These are phyloP conservation scores for Cordyceps farinosa DNA, from an alignment of 2,329 filamentous ascomycete genomes.

Conservation along the genomic window DNA sequence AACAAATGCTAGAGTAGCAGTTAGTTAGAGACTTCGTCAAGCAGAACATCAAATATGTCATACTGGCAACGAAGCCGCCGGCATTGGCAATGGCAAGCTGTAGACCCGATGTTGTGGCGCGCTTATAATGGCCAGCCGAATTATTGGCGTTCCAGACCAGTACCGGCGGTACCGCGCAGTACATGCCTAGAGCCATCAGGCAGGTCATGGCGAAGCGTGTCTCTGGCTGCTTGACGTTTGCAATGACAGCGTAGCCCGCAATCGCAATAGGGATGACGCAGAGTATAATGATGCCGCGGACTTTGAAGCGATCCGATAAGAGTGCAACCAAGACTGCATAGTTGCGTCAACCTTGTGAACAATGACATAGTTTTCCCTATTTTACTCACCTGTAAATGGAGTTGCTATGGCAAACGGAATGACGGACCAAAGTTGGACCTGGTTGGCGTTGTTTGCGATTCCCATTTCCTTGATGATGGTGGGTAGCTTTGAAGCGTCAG, in stretches of 20 bases:
- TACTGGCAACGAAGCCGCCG: slow-evolving; percentile 62
- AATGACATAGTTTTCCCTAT: too few relatives aligned
- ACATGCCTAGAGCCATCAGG: slow-evolving; percentile 63
- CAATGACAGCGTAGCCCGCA: slow-evolving; percentile 61
- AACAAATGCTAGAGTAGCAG: slow-evolving; percentile 46
- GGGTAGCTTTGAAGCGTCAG: slow-evolving; percentile 43
- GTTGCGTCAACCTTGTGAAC: not conserved
- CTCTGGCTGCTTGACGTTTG: slow-evolving; percentile 47
- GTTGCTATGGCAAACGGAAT: slow-evolving; percentile 61
- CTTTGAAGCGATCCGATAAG: slow-evolving; percentile 56
- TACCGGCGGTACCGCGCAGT: slow-evolving; percentile 59
- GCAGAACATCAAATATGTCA: slow-evolving; percentile 19
- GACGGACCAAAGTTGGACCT: slow-evolving; percentile 60
- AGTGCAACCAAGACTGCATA: slow-evolving; percentile 47
- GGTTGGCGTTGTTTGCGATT: slow-evolving; percentile 51
- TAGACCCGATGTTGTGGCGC: slow-evolving; percentile 62
- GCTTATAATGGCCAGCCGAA: slow-evolving; percentile 65
- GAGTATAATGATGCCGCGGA: slow-evolving; percentile 61
- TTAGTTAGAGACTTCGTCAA: not conserved
- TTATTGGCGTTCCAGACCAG: slow-evolving; percentile 67
- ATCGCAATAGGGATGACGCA: slow-evolving; percentile 61
- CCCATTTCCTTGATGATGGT: slow-evolving; percentile 60
- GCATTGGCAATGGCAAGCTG: slow-evolving; percentile 65
- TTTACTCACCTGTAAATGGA: slow-evolving; percentile 45
- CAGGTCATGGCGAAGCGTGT: slow-evolving; percentile 65